Evolutionary conservation across 2,329 filamentous ascomycete genomes (phyloP), one percentile per base, ranked within the genome.

Genomic region (Clonostachys chloroleuca): DNA sequence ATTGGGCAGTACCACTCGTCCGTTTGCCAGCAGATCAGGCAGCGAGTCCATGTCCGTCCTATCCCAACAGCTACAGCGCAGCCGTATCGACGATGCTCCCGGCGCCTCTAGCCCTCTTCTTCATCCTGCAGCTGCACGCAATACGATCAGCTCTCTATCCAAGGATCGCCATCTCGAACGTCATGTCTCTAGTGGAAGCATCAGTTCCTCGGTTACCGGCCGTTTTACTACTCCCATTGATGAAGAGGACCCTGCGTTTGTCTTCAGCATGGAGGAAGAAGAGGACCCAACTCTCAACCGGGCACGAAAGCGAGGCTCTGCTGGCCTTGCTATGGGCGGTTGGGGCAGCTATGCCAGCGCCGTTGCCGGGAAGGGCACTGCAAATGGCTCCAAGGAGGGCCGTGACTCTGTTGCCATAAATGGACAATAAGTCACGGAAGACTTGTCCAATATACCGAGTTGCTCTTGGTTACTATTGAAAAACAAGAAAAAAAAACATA

Each of bases 241-340:
- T 49, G 81, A 84, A 57, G 81, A 85, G 54, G 80, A 84, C 47
- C 71, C 78, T 5, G 75, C 80, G 24, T 83, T 84, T 53, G 77
- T 85, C 13, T 85, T 85, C 59, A 79, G 70, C 57, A 84, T 85
- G 81, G 81, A 85, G 54, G 79, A 82, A 47, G 78, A 80, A 24
- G 77, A 79, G 18, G 79, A 82, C 34, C 66, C 74, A 18, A 67
- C 63, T 12, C 66, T 69, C 16, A 64, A 67, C 47, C 66, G 70
- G 40, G 67, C 70, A 10, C 65, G 73, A 45, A 80, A 79, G 63
- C 72, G 76, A 47, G 67, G 62, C 2, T 76, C 76, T 3, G 72
- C 70, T 6, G 70, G 71, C 12, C 55, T 72, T 36, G 61, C 59
- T 43, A 63, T 69, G 46, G 61, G 63, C 6, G 60, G 61, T 20